Conservation (phyloP, 805 yeast genomes). For the Ogataea sp. region DNA sequence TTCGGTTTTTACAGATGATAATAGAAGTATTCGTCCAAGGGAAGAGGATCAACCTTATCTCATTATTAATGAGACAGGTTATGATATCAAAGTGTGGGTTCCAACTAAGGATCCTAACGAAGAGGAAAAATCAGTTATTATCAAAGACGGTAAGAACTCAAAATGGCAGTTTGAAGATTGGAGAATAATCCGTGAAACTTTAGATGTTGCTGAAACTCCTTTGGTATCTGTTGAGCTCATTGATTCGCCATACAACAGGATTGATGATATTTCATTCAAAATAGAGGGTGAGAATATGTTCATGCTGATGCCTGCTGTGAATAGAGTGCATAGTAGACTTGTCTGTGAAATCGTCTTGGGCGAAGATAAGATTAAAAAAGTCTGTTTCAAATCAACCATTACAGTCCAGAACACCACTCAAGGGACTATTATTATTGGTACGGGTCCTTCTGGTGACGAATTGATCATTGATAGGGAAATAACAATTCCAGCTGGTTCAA, state of each 20-base stretch:
- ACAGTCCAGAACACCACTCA: conserved; percentile 61
- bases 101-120: conserved; percentile 31
- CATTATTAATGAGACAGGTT: conserved; percentile 79
- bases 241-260: conserved; percentile 45
- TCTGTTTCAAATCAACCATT: conserved; percentile 72
- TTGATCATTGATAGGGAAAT: conserved; percentile 22
- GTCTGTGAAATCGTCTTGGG: conserved; percentile 63
- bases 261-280: conserved; percentile 55
- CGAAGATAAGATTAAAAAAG: conserved; percentile 70
- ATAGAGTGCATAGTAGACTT: conserved; percentile 57
- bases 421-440: conserved; percentile 40
- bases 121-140: conserved; percentile 23
- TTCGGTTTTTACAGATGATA: conserved; percentile 44
- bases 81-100: conserved; percentile 76
- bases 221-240: conserved; percentile 55
- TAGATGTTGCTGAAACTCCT: conserved; percentile 56
- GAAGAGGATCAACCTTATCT: conserved; percentile 79
- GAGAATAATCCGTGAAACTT: conserved; percentile 74
- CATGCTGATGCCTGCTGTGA: conserved; percentile 51
- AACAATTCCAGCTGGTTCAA: conserved; percentile 44
- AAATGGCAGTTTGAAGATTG: conserved; percentile 97
- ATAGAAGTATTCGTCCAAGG: conserved; percentile 51
- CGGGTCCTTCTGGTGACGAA: conserved; percentile 24
- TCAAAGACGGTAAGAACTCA: conserved; percentile 41
- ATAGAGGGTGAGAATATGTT: conserved; percentile 80